Base-by-base conservation (phyloP, 345 rosid genomes). In the Gossypium bickii region DNA sequence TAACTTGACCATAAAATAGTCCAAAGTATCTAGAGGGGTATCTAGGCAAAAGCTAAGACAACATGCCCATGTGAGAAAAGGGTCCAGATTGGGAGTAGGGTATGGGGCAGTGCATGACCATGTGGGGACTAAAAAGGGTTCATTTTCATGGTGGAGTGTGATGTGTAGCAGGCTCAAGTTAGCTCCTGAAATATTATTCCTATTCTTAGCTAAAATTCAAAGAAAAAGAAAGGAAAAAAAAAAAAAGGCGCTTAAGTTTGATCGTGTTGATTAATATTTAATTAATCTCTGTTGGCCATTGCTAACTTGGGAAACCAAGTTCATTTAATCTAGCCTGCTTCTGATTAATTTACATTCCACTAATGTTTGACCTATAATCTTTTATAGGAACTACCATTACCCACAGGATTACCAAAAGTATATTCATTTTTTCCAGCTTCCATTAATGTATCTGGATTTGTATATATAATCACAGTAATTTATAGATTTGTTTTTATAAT, bases 121-220 rank as follows among this genome's bases (percentile, higher is more conserved):
- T 74, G 75, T 70, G 72, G 78, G 79, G 3, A 34, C 74, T 61
- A 9, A 29, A 61, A 78, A 20, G 27, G 0, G 85, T 76, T 78
- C 89, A 84, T 80, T 75, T 20, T 59, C 86, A 81, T 81, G 85
- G 83, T 78, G 87, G 85, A 43, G 75, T 79, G 82, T 72, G 76
- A 86, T 81, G 63, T 59, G 45, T 43, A 10, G 25, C 69, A 74
- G 70, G 70, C 49, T 47, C 51, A 47, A 47, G 73, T 72, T 76
- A 76, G 27, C 51, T 52, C 55, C 44, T 67, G 29, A n/a, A 34
- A 34, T 5, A 77, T 67, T 65, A 64, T 62, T 59, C 38, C 63
- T 60, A 27, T 25, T 69, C 66, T 29, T 6, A 20, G 34, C 17
- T 13, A 48, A 49, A 20, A 2, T 44, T 44, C 1, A 49, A 47